A percentile compares a stretch with the other conserved stretches of the same genome.
Evolutionary conservation across 768 basidiomycete species (phyloP).

Genomic region (Suillus decipiens): DNA sequence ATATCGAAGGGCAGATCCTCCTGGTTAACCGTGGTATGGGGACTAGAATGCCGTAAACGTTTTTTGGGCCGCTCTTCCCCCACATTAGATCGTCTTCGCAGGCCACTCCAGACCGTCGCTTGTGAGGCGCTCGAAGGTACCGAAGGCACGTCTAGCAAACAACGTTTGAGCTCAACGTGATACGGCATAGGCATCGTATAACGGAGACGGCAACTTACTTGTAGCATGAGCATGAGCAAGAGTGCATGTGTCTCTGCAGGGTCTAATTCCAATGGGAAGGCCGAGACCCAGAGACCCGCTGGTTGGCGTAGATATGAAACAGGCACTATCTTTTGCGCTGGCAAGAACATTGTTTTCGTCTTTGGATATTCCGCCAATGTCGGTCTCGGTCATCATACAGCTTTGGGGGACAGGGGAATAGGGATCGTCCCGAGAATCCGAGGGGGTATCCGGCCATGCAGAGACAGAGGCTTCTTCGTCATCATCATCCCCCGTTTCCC

Average conservation of each 20-base stretch:
- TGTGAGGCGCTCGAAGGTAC: conserved; percentile 7
- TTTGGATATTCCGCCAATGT: neutral
- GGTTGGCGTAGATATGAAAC: neutral
- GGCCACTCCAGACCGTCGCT: conserved; percentile 8
- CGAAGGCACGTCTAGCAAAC: neutral
- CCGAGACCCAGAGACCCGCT: neutral
- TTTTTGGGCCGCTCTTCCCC: conserved; percentile 31
- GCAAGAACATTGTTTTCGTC: conserved; percentile 2
- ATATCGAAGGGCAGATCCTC: conserved; percentile 9
- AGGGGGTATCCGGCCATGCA: neutral
- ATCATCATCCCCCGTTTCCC: conserved; percentile 22
- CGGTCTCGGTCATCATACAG: neutral
- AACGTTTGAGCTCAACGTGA: neutral
- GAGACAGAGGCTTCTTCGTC: conserved; percentile 5
- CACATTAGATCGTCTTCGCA: conserved; percentile 21
- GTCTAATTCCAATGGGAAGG: neutral
- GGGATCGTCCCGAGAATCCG: conserved; percentile 8
- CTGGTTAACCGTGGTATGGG: conserved; percentile 17
- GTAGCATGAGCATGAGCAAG: neutral
- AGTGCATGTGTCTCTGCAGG: neutral
- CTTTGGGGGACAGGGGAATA: neutral
- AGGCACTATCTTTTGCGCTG: conserved; percentile 1
- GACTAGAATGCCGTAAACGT: conserved; percentile 24
- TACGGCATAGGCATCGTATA: conserved; percentile 10
- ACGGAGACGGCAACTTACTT: neutral